Evolutionary conservation across 1,284 basidiomycete species (phyloP).

Genomic region (Mycocalia duriaeana): DNA sequence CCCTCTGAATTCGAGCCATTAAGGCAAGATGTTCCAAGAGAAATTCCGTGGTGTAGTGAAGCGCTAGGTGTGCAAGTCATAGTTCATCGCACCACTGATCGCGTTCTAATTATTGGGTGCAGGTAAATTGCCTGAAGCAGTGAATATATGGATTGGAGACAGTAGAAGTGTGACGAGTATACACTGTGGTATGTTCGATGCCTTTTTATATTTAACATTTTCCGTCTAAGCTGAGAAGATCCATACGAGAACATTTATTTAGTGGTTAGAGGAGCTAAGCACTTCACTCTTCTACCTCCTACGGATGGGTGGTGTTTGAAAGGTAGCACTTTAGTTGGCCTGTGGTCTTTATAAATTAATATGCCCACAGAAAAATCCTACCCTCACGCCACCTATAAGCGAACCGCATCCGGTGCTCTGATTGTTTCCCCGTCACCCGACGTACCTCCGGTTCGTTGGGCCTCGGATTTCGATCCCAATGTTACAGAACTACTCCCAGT

Average conservation of each 20-base stretch:
- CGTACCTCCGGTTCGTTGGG: slow-evolving; percentile 60
- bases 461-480: slow-evolving; percentile 60
- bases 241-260: slow-evolving; percentile 92
- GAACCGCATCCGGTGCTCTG: slow-evolving; percentile 33
- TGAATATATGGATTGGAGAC: slow-evolving; percentile 89
- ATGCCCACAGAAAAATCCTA: slow-evolving; percentile 52
- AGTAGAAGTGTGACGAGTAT: slow-evolving; percentile 74
- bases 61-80: slow-evolving; percentile 60
- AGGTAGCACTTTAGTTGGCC: slow-evolving; percentile 41
- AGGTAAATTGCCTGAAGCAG: slow-evolving; percentile 77
- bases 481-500: slow-evolving; percentile 42
- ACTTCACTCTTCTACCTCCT: slow-evolving; percentile 82
- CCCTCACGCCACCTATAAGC: slow-evolving; percentile 64
- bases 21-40: slow-evolving; percentile 56
- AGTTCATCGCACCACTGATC: slow-evolving; percentile 2
- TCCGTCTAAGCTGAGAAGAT: slow-evolving; percentile 38
- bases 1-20: slow-evolving; percentile 61
- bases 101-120: slow-evolving; percentile 5
- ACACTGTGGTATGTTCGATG: slow-evolving; percentile 62
- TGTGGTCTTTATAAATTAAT: slow-evolving; percentile 5
- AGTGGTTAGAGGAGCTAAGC: slow-evolving; percentile 79
- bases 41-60: slow-evolving; percentile 71
- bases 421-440: slow-evolving; percentile 41
- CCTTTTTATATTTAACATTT: background rate
- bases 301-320: slow-evolving; percentile 79